Conservation (phyloP, 106 monocot genomes). For the Dioscorea alata region DNA sequence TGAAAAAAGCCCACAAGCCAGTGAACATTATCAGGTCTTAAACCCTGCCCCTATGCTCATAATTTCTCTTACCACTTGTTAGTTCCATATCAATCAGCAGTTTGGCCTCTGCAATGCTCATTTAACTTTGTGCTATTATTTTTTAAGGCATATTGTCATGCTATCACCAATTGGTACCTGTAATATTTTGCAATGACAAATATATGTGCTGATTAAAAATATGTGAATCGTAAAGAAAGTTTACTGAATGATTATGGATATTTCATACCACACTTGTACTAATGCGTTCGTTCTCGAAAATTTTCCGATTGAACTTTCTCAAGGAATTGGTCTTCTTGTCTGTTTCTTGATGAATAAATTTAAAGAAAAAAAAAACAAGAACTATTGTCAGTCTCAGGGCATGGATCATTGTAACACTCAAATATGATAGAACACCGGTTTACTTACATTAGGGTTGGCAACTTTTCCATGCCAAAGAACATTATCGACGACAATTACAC, state of each 20-base stretch:
- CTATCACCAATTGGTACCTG: slow-evolving; percentile 96
- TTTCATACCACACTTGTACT: slow-evolving; percentile 57
- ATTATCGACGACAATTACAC: slow-evolving; percentile 86
- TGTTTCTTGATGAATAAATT: slow-evolving; percentile 51
- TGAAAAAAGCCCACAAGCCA: too few relatives aligned
- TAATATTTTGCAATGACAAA: neutral
- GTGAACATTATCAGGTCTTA: too few relatives aligned
- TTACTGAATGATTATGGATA: too few relatives aligned
- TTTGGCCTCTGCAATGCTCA: too few relatives aligned
- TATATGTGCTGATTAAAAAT: too few relatives aligned
- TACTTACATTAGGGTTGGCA: slow-evolving; percentile 75
- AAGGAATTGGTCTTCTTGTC: slow-evolving; percentile 62
- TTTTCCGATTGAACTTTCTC: slow-evolving; percentile 77
- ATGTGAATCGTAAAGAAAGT: too few relatives aligned
- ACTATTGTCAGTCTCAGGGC: neutral
- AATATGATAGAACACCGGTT: neutral
- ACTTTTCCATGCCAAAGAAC: slow-evolving; percentile 96
- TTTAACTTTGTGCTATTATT: slow-evolving; percentile 5
- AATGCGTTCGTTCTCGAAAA: slow-evolving; percentile 63
- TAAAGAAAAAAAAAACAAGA: neutral
- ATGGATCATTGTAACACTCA: neutral
- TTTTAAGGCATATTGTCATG: slow-evolving; percentile 90
- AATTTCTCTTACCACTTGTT: too few relatives aligned
- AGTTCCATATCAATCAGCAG: too few relatives aligned
- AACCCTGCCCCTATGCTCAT: too few relatives aligned